Base-by-base conservation (phyloP, 352 stramenopile species). In the Phytophthora pini region DNA sequence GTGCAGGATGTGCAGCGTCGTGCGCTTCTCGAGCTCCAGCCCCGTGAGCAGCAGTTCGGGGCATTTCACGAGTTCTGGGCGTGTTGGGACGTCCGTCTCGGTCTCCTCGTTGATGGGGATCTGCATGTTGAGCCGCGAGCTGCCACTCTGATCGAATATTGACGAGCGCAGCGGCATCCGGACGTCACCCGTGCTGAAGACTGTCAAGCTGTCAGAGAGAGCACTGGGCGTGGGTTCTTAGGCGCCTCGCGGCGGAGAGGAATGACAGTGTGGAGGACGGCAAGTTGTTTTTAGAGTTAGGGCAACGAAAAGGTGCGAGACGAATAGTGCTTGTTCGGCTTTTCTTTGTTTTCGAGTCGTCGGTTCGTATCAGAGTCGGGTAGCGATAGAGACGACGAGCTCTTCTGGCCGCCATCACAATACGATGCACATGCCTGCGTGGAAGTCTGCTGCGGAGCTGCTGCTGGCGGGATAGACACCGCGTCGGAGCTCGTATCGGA, bases 41-140 rank as follows among this genome's bases (percentile, higher is more conserved):
- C 77, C 81, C 2, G 71, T 74, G 32, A 87, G 49, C 31, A 85
- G 60, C 32, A 90, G 51, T 51, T 90, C 81, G 5, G 80, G 80
- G 41, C 79, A 88, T 31, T 76, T 70, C 22, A 75, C 45, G 2
- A 73, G 43, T 29, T 74, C 61, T 5, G 67, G 56, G 8, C 52
- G 58, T n/a, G n/a, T 22, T 3, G 53, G 15, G 31, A 50, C 29
- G 31, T 59, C 39, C 26, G 20, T 40, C 38, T 56, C 53, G 13
- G 56, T 27, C 15, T 61, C 58, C 22, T 63, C 22, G 24, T 49
- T 39, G 26, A 56, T 73, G 13, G 60, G 44, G 27, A 56, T 41
- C 60, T 70, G 66, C 51, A 60, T 49, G 2, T 60, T 51, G 34
- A 66, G 48, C 31, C 64, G 67, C 49, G 47, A 55, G 49, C 43